Base-by-base conservation (phyloP, 148 eudicot species). In the Oxyria digyna region DNA sequence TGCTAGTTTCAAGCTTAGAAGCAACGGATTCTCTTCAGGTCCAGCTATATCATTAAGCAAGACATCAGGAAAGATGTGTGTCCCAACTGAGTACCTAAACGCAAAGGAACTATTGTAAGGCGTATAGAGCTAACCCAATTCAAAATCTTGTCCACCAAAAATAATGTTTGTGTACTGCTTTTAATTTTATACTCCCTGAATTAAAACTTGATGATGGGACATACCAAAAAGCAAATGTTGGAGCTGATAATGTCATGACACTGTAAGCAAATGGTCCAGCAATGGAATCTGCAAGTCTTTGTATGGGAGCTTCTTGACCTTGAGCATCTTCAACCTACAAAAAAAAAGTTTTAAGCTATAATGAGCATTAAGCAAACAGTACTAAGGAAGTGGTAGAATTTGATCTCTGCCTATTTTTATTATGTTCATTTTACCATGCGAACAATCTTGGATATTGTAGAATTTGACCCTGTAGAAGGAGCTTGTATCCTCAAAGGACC, bases 41-140 rank as follows among this genome's bases (percentile, higher is more conserved):
- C 98, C 98, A 80, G 98, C 89, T 80, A 89, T 86, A 42, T 93
- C 98, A 82, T 93, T 93, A 41, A 93, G 96, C 87, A 89, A 80
- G 62, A 93, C 98, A 76, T 87, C 89, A 52, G 96, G 96, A 64
- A 89, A 93, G 73, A 83, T 49, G 50, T 85, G 81, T 31, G 87
- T 73, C 55, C 98, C 98, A 69, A 82, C 31, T 63, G 78, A 80
- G 71, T 80, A 83, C 98, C 98, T 93, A 67, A 57, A 70, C 68
- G 66, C 50, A 45, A 45, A 14, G 18, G 20, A 45, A 3, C 50
- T 14, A n/a, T 45, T 15, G 20, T 45, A 14, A 15, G 20, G n/a
- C n/a, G n/a, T n/a, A n/a, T n/a, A n/a, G n/a, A n/a, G n/a, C n/a
- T 45, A n/a, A 49, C 26, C 12, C 57, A 18, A 52, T 23, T 52